Evolutionary conservation across 2,329 filamentous ascomycete genomes (phyloP).

Genomic region (Thelonectria blattea): DNA sequence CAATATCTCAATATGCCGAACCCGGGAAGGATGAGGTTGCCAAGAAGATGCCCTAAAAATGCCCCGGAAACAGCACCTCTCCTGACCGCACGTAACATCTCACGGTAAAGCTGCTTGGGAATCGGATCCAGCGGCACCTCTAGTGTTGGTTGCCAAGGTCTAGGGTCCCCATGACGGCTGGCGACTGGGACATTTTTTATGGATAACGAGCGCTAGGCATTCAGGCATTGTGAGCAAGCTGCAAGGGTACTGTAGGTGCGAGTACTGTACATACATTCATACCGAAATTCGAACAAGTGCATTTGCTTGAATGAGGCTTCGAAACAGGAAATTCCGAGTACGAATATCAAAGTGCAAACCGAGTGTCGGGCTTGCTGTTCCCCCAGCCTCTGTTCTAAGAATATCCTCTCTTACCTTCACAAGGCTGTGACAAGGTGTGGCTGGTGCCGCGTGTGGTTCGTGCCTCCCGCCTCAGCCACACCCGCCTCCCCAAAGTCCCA

Average conservation of each 20-base stretch:
- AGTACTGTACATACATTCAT: no score
- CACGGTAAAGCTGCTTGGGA: neutral
- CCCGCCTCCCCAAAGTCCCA: constrained; percentile 1
- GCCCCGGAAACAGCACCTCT: neutral
- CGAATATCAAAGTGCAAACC: neutral
- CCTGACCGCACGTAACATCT: neutral
- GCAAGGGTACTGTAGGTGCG: neutral
- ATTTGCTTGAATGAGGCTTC: no score
- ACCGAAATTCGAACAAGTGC: no score
- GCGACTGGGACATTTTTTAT: neutral
- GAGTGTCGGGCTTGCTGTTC: neutral
- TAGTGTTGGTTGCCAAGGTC: constrained; percentile 16
- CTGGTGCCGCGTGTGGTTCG: neutral
- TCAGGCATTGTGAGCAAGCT: neutral
- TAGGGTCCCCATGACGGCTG: neutral
- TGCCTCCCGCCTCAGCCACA: neutral
- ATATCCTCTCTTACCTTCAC: neutral
- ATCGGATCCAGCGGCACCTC: constrained; percentile 21
- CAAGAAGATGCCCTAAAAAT: neutral
- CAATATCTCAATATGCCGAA: neutral
- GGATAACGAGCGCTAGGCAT: neutral
- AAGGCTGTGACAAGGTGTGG: neutral
- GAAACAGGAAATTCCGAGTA: no score
- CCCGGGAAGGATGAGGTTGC: neutral
- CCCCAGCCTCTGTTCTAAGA: neutral